Percentiles rank a stretch among this genome's conserved stretches.
Evolutionary conservation across 164 flowering plant species (phyloP).

Genomic region (Nymphaea thermarum): DNA sequence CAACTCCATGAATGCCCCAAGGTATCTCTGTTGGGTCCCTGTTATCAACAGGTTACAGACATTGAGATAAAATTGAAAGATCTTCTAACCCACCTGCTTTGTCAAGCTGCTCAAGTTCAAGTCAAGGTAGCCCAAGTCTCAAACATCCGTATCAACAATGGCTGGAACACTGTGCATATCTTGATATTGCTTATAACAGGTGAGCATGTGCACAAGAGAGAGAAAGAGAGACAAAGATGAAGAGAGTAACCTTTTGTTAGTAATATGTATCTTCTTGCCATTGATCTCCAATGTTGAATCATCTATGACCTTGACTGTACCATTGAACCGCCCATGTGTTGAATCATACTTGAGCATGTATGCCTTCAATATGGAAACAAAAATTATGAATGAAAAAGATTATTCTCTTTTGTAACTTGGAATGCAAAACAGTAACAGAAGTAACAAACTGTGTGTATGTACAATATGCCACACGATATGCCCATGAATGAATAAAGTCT

Average conservation of each 20-base stretch:
- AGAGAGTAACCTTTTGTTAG: constrained; percentile 43
- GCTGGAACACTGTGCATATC: no score
- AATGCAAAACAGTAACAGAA: background rate
- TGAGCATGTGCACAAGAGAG: background rate
- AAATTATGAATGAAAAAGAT: background rate
- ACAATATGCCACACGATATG: background rate
- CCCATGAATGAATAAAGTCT: background rate
- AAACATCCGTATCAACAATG: no score
- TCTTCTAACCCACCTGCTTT: no score
- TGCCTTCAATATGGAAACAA: constrained; percentile 33
- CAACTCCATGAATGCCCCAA: constrained; percentile 84
- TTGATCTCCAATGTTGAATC: constrained; percentile 72
- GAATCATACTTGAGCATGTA: constrained; percentile 95
- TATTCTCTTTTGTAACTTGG: background rate
- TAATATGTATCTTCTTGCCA: constrained; percentile 56
- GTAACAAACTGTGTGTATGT: background rate
- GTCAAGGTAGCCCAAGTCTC: no score
- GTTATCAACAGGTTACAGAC: background rate
- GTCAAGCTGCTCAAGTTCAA: no score
- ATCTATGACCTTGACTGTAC: constrained; percentile 59
- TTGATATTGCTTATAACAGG: no score
- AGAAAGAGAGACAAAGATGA: no score
- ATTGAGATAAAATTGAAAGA: no score
- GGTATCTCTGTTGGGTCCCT: constrained; percentile 87
- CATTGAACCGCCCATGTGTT: constrained; percentile 72